Base-by-base conservation (phyloP, 2,329 filamentous ascomycete genomes). In the Colletotrichum magnum region DNA sequence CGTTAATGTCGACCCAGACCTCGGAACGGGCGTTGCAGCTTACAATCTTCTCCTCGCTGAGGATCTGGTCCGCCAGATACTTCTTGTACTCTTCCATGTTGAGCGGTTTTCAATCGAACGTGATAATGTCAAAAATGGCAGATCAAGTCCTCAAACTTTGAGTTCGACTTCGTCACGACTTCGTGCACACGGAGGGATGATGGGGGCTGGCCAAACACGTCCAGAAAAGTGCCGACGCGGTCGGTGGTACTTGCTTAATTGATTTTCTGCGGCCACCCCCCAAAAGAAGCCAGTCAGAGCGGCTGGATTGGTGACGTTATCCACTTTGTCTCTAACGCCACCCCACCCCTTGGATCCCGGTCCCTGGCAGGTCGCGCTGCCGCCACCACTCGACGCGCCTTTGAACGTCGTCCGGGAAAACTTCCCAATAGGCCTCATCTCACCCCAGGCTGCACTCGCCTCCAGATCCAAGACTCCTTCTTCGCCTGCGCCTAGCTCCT, bases 11-110 rank as follows among this genome's bases (percentile, higher is more conserved):
- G 10, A 41, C 10, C n/a, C 36, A 71, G 51, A 5, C 13, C 6
- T 39, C 12, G 63, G 52, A 45, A 56, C 2, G 28, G 43, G 16
- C 18, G 39, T 21, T 18, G 1, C 18, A 79, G 41, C 88, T 76
- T 80, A 95, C 93, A 71, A 92, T 87, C 72, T 89, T 89, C 73
- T 91, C 89, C 76, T 97, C 93, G 67, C 90, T 91, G 72, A 97
- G 85, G 66, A 97, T 87, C 75, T 91, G 89, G 74, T 91, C 89
- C 5, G 93, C 92, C 6, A 97, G 87, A 75, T 90, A 95, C 65
- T 90, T 90, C 73, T 85, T 90, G 77, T 93, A 91, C 72, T 92
- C 88, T 2, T 86, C 84, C 88, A 90, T 89, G 1, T 63, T 51
- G 10, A 13, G 45, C 45, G 18, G 18, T 6, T 47, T 16, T 18